Conservation (phyloP, 2,329 filamentous ascomycete species). For the Fusarium nygamai region DNA sequence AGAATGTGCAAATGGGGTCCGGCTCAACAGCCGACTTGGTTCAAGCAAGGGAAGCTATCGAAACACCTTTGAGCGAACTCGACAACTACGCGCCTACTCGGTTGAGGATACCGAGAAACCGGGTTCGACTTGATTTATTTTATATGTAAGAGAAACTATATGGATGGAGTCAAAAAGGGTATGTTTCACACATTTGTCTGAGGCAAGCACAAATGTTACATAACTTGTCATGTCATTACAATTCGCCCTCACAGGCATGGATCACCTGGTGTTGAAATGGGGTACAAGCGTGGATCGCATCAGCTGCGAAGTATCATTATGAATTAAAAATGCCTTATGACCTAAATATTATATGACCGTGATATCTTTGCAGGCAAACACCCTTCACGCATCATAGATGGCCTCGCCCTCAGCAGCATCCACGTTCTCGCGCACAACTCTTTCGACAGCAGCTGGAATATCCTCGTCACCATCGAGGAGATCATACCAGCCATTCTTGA, state of each 20-base stretch:
- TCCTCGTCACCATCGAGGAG: slow-evolving; percentile 64
- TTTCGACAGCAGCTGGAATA: slow-evolving; percentile 57
- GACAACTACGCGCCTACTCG: slow-evolving; percentile 4
- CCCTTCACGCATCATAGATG: slow-evolving; percentile 41
- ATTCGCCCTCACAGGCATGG: neutral
- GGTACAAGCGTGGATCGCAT: neutral
- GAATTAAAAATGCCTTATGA: neutral
- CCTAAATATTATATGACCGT: neutral
- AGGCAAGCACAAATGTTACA: neutral
- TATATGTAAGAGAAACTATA: neutral
- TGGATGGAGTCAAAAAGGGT: neutral
- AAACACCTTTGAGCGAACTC: slow-evolving; percentile 36
- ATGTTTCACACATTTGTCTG: neutral
- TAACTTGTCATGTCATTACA: neutral
- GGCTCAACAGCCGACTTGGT: slow-evolving; percentile 44
- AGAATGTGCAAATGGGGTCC: slow-evolving; percentile 22
- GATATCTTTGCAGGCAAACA: neutral
- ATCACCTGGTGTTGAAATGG: neutral
- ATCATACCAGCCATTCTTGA: slow-evolving; percentile 64
- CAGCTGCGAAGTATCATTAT: neutral
- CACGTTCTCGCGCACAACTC: slow-evolving; percentile 59
- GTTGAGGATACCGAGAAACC: neutral
- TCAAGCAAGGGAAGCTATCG: slow-evolving; percentile 30
- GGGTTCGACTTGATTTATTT: neutral
- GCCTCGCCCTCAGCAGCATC: slow-evolving; percentile 64